Base-by-base conservation (phyloP, 179 eudicot species). In the Pouteria campechiana region DNA sequence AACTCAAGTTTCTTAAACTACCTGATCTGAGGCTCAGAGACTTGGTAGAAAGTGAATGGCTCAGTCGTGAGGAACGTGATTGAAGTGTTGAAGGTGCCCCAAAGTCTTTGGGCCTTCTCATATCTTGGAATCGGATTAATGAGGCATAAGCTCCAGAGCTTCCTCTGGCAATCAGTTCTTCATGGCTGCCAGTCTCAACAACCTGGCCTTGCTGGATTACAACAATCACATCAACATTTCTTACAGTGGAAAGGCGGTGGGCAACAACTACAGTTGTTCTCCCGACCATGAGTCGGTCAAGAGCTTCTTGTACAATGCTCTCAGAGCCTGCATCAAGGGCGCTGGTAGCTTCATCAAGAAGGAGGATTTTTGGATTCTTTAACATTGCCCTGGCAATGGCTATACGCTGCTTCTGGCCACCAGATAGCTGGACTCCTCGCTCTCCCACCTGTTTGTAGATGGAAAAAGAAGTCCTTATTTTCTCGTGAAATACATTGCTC, bases 351-450 rank as follows among this genome's bases (percentile, higher is more conserved):
- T 90, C 98, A 7, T 90, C 98, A 14, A 90, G 83, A 21, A 90
- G 86, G 35, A 90, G 98, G 38, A 90, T 86, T 49, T 82, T 90
- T 1, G 98, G 98, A 68, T 90, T 66, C 63, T 90, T 90, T 32
- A 90, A 63, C 98, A 90, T 90, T 18, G 98, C 98, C 61, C 98
- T 72, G 11, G 98, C 98, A 15, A 90, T 90, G 8, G 96, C 96
- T 12, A 90, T 86, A 58, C 98, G 76, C 63, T 90, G 98, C 42
- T 90, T 90, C 48, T 90, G 96, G 22, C 98, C 98, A 41, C 98
- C 98, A 0, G 98, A 90, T 20, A 90, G 96, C 51, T 90, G 98
- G 59, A 86, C 76, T 9, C 98, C 98, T 41, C 96, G 84, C 66
- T 90, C 96, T 23, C 98, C 98, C 25, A 86, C 98, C 93, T 89